These are phyloP conservation scores for Saitozyma podzolica DNA, from an alignment of 768 basidiomycete species.

Conservation along the genomic window DNA sequence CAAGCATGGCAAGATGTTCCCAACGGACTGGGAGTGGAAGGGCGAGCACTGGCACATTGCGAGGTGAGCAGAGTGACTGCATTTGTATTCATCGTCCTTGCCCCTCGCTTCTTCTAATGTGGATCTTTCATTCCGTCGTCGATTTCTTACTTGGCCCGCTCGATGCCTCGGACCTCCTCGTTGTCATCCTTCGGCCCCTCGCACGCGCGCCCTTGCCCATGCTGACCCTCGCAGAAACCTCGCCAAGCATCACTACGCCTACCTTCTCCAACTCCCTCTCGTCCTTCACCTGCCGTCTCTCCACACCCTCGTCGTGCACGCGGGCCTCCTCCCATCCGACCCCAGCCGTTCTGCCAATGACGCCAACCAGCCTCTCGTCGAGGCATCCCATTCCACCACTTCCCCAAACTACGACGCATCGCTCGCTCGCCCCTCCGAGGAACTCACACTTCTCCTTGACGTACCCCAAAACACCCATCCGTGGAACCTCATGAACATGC, in stretches of 20 bases:
- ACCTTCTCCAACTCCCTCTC: slow-evolving; percentile 72
- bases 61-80: slow-evolving; percentile 51
- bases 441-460: slow-evolving; percentile 64
- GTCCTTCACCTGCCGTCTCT: slow-evolving; percentile 71
- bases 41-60: slow-evolving; percentile 78
- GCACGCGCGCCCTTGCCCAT: not conserved
- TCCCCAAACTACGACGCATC: slow-evolving; percentile 4
- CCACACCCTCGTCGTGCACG: slow-evolving; percentile 78
- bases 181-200: not conserved
- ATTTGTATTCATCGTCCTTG: too few species aligned
- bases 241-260: slow-evolving; percentile 65
- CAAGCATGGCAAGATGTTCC: slow-evolving; percentile 55
- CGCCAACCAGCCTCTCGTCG: slow-evolving; percentile 70
- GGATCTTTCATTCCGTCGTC: too few species aligned
- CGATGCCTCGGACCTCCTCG: not conserved
- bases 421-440: slow-evolving; percentile 47
- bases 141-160: too few species aligned
- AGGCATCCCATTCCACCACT: slow-evolving; percentile 14
- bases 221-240: slow-evolving; percentile 56
- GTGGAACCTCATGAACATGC: slow-evolving; percentile 74
- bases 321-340: slow-evolving; percentile 74
- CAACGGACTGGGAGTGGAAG: slow-evolving; percentile 71
- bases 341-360: slow-evolving; percentile 60
- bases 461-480: slow-evolving; percentile 76
- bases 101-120: too few species aligned